Base-by-base conservation (phyloP, 2,329 filamentous ascomycete species). In the Fusarium pininemorale region DNA sequence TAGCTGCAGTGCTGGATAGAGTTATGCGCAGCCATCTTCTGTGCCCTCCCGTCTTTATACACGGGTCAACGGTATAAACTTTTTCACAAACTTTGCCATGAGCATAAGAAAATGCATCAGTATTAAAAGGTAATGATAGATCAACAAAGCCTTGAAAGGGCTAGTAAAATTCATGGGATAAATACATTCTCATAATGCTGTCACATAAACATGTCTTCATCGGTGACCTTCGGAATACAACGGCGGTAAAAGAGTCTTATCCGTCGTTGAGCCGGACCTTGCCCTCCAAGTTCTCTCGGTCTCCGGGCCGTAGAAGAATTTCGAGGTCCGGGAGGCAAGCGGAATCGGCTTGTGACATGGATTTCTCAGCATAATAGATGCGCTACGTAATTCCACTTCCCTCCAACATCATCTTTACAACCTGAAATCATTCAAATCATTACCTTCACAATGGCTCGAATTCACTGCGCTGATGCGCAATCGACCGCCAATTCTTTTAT, bases 401-500 rank as follows among this genome's bases (percentile, higher is more conserved):
- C 54, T 50, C 67, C 61, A 56, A 56, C 72, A 60, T 59, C 60
- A 53, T 61, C 39, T 26, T 63, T 56, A 53, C 61, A 48, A 67
- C 53, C 47, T 45, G 53, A 51, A 63, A 53, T 65, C 53, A 45
- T 44, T 56, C 45, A 39, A 54, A 47, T 15, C 30, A 41, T 47
- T 54, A 22, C 28, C 20, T 28, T 32, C 30, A 64, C n/a, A 22
- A 85, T 85, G 83, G 67, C 77, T 22, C 70, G 79, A 32, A 47
- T 83, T 68, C 80, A 77, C 56, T 88, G 87, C 76, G 73, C 80
- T 48, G 81, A 84, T 61, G 77, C 83, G 69, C 75, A 82, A 16
- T 82, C 83, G 12, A 78, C 82, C 18, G 84, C 82, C 8, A 79
- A 77, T 42, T 81, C 81, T 7, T 87, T 87, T 70, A 69, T 86